phyloP scores from a whole-genome alignment of 2,329 filamentous ascomycete genomes.

The Penicillium carneum region DNA sequence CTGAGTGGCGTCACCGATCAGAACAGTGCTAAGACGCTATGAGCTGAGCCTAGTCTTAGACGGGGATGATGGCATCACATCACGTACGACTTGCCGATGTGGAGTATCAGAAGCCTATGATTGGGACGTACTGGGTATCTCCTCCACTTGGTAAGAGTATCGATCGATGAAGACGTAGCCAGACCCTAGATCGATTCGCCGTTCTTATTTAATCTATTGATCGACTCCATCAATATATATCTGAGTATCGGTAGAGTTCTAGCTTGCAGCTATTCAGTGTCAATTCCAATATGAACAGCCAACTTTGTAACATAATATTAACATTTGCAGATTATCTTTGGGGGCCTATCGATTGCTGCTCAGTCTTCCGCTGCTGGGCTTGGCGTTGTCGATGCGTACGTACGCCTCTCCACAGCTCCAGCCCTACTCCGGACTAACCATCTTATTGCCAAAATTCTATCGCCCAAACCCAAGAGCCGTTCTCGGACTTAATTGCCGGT shows the following conservation, averaged over 20 bases:
- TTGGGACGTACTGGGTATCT: not conserved
- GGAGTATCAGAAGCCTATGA: not conserved
- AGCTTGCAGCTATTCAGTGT: not conserved
- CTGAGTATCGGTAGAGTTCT: not conserved
- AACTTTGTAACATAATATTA: conserved; percentile 4
- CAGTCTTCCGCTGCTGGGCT: conserved; percentile 1
- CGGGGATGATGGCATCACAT: conserved; percentile 6
- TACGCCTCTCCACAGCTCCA: conserved; percentile 9
- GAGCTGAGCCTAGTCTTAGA: conserved; percentile 1
- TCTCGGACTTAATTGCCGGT: not conserved
- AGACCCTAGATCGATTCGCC: not conserved
- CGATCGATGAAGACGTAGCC: not conserved
- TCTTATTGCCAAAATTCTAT: not conserved
- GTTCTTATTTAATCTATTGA: not conserved
- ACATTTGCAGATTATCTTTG: not conserved
- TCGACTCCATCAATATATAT: not conserved
- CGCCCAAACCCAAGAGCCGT: not conserved
- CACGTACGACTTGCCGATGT: conserved; percentile 10
- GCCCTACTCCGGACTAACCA: conserved; percentile 1
- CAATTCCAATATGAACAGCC: not conserved
- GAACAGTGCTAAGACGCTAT: not conserved
- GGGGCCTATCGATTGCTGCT: not conserved
- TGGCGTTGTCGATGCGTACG: conserved; percentile 13
- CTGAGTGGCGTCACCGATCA: not conserved
- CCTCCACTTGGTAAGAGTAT: not conserved